Evolutionary conservation across 1,139 yeast genomes (phyloP).

Genomic region (Suhomyces coccinellae): DNA sequence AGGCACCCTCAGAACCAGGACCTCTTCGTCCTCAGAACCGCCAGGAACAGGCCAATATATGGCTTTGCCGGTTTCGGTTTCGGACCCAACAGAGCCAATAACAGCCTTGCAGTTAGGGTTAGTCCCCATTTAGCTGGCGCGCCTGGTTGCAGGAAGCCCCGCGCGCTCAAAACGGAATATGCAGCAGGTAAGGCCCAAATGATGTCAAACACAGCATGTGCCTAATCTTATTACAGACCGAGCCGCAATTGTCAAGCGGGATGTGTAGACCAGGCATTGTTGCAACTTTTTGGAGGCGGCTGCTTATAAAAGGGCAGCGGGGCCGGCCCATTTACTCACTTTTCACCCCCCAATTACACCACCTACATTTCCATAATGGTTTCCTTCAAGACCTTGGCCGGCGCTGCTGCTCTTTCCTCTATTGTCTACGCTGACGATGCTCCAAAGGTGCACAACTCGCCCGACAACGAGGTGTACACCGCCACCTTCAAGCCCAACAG

Average conservation of each 20-base stretch:
- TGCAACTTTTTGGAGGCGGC: neutral
- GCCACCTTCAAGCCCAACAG: constrained; percentile 24
- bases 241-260: neutral
- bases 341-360: neutral
- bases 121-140: neutral
- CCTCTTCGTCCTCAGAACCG: no score
- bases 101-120: neutral
- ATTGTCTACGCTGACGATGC: constrained; percentile 23
- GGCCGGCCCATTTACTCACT: no score
- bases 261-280: neutral
- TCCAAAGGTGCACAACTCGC: constrained; percentile 31
- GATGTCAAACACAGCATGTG: neutral
- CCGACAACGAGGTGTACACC: constrained; percentile 22
- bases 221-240: neutral
- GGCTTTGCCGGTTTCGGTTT: neutral
- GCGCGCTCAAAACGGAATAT: neutral
- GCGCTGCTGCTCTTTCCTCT: constrained; percentile 10
- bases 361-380: constrained; percentile 8
- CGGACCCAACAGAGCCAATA: neutral
- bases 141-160: neutral
- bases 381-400: constrained; percentile 5
- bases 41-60: neutral
- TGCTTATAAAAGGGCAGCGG: neutral
- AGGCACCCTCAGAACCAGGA: no score
- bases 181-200: no score